Evolutionary conservation across 2,329 filamentous ascomycete genomes (phyloP).

Genomic region (Xylariales sp.): DNA sequence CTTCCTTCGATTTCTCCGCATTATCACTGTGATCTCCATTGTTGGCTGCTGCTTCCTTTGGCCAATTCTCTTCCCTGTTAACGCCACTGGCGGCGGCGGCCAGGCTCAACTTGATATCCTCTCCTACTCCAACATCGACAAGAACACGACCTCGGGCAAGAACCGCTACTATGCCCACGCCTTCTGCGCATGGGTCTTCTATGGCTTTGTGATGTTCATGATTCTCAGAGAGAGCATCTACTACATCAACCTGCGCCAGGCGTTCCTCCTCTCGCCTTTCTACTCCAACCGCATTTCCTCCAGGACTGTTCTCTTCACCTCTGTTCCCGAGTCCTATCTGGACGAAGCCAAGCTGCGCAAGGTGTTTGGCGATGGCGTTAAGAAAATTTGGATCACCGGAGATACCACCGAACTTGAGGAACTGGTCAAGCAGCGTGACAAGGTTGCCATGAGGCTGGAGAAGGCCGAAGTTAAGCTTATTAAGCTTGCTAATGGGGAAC

Average conservation of each 20-base stretch:
- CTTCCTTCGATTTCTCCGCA: slow-evolving; percentile 82
- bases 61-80: slow-evolving; percentile 82
- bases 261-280: slow-evolving; percentile 80
- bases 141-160: slow-evolving; percentile 41
- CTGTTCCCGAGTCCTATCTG: slow-evolving; percentile 75
- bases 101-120: slow-evolving; percentile 69
- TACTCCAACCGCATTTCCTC: slow-evolving; percentile 85
- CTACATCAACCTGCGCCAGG: slow-evolving; percentile 90
- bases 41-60: slow-evolving; percentile 81
- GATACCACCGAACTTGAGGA: slow-evolving; percentile 76
- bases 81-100: slow-evolving; percentile 71
- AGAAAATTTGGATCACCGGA: slow-evolving; percentile 78
- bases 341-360: slow-evolving; percentile 71
- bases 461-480: slow-evolving; percentile 83
- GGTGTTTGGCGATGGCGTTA: slow-evolving; percentile 78
- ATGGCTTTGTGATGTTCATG: slow-evolving; percentile 82
- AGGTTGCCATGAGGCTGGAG: slow-evolving; percentile 77
- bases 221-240: slow-evolving; percentile 85
- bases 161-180: slow-evolving; percentile 77
- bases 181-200: slow-evolving; percentile 78
- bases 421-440: slow-evolving; percentile 75
- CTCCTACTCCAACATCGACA: slow-evolving; percentile 70
- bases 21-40: slow-evolving; percentile 70
- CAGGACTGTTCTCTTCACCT: slow-evolving; percentile 83
- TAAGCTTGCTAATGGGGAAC: slow-evolving; percentile 68